Evolutionary conservation across 768 basidiomycete species (phyloP), one percentile per base, ranked within the genome.

Genomic region (Suillus plorans): DNA sequence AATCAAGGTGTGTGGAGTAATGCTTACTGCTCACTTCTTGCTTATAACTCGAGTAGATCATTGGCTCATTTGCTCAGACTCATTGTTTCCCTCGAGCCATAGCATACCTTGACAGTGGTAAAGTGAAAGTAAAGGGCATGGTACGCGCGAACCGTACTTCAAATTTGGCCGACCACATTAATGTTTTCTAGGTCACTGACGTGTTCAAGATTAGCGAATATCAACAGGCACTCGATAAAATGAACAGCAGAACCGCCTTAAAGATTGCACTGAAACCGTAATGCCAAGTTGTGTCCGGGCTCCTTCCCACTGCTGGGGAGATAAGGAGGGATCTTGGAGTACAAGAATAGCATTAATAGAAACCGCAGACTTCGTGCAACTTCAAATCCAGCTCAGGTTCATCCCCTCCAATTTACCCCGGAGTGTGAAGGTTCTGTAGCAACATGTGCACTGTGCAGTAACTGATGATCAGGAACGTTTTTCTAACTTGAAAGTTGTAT

Each of bases 211-310:
- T 89, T 62, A 79, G 80, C 53, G 85, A 89, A 60, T 89, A 84
- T 72, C 85, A 88, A 73, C 78, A 84, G 68, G 89, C 87, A 22
- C 72, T 90, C 50, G 88, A 89, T 71, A 88, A 84, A 79, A 82
- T 90, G 84, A 84, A 82, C 63, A 85, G 84, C 67, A 80, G 83
- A 63, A 76, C 78, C 1, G 82, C 84, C n/a, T 69, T 85, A 12
- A 85, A 86, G 74, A 80, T 86, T 60, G 83, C 78, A 7, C 79
- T 86, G 28, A 84, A 81, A 69, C 82, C 82, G n/a, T 77, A 69
- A 77, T 53, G 4, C 16, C 25, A 50, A 16, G 4, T 28, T 28
- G 25, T 28, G 50, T 50, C 36, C 36, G 10, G 36, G 36, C 7
- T 37, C 36, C 36, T 36, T 36, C 36, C 36, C 36, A 37, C 10